Conservation (phyloP, 108 stramenopile species). For the Schizochytrium sp. region DNA sequence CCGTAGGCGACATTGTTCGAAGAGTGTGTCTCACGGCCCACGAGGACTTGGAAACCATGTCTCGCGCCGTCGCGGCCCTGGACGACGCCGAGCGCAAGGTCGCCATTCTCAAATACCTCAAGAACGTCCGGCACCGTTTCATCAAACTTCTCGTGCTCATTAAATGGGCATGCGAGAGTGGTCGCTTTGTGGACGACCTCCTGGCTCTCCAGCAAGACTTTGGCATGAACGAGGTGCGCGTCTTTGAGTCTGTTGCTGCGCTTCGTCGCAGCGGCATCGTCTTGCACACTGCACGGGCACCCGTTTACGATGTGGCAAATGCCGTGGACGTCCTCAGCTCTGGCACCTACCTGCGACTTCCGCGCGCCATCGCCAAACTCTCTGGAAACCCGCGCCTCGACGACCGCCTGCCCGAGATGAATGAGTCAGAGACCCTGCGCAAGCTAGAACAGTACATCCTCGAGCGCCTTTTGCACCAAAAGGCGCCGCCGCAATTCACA, state of each 20-base stretch:
- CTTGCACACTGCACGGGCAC: neutral
- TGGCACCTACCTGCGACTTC: neutral
- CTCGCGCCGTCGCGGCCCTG: neutral
- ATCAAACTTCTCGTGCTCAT: neutral
- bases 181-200: neutral
- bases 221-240: neutral
- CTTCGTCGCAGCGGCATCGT: neutral
- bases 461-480: neutral
- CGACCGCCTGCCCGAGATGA: conserved; percentile 3
- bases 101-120: neutral
- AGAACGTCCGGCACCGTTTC: neutral
- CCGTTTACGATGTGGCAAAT: neutral
- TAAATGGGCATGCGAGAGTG: neutral
- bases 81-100: neutral
- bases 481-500: neutral
- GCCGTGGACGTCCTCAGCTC: neutral
- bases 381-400: conserved; percentile 12
- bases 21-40: neutral
- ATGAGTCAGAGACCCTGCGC: neutral
- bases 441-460: conserved; percentile 1
- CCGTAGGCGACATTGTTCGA: neutral
- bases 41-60: neutral
- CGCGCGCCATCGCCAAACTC: neutral
- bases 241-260: neutral
- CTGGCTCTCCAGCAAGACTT: neutral